phyloP scores from a whole-genome alignment of 305 asterid genomes.

The Withania somnifera region DNA sequence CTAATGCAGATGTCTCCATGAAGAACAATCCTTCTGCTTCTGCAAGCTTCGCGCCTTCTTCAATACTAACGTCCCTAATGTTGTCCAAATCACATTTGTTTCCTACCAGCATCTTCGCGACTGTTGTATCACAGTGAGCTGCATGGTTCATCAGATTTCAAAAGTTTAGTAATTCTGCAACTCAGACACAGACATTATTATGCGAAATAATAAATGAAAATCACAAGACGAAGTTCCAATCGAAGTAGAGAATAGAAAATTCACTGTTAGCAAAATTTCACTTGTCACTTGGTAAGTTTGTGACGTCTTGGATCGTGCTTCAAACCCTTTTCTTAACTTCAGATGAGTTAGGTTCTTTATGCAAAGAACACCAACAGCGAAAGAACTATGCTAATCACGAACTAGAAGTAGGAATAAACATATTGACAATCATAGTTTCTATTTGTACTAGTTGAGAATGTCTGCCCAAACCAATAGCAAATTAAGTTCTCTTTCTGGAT shows the following conservation, averaged over 20 bases:
- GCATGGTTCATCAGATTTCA: not conserved
- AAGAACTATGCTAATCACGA: no score
- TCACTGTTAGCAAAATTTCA: not conserved
- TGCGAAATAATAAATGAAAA: not conserved
- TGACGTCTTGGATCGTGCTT: not conserved
- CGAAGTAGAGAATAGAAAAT: not conserved
- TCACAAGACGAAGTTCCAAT: not conserved
- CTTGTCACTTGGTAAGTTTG: not conserved
- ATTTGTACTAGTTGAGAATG: not conserved
- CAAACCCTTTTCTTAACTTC: no score
- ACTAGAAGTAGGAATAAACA: not conserved
- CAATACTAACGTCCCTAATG: slow-evolving; percentile 38
- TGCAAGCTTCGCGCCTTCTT: slow-evolving; percentile 40
- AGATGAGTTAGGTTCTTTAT: no score
- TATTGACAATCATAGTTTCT: not conserved
- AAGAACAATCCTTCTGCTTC: slow-evolving; percentile 46
- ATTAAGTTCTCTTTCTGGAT: not conserved
- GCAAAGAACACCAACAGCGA: no score
- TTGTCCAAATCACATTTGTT: slow-evolving; percentile 55
- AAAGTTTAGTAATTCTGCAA: not conserved
- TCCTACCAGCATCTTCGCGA: slow-evolving; percentile 48
- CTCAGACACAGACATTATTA: not conserved
- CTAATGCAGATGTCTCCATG: slow-evolving; percentile 52
- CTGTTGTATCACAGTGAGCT: slow-evolving; percentile 51
- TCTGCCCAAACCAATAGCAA: not conserved